These are phyloP conservation scores for Kluyveromyces aestuarii DNA, from an alignment of 805 yeast genomes.

Conservation along the genomic window DNA sequence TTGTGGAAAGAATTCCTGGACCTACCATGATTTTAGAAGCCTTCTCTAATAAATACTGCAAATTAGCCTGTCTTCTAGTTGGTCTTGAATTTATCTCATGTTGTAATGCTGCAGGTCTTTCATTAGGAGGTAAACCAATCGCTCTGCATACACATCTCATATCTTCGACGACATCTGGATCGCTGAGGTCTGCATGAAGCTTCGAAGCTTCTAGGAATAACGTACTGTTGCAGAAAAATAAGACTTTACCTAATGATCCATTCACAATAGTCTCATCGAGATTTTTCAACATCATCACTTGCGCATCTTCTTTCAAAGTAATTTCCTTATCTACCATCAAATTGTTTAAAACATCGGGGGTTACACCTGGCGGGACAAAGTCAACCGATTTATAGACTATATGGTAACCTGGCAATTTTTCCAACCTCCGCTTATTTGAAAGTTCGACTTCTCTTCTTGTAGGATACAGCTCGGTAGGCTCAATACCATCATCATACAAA, in stretches of 20 bases:
- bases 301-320: constrained; percentile 73
- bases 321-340: constrained; percentile 65
- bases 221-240: constrained; percentile 28
- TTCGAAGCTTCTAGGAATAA: constrained; percentile 18
- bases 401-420: constrained; percentile 38
- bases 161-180: constrained; percentile 22
- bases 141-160: constrained; percentile 29
- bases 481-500: constrained; percentile 42
- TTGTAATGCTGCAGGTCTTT: constrained; percentile 21
- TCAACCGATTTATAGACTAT: constrained; percentile 40
- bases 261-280: constrained; percentile 71
- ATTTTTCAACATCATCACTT: constrained; percentile 89
- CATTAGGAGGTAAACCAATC: constrained; percentile 13
- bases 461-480: constrained; percentile 84
- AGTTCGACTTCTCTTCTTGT: constrained; percentile 76
- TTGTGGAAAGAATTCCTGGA: constrained; percentile 7
- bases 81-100: constrained; percentile 20
- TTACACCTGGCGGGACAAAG: constrained; percentile 20
- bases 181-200: constrained; percentile 14
- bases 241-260: constrained; percentile 79
- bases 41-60: constrained; percentile 11
- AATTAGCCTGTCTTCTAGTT: constrained; percentile 7
- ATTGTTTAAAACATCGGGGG: not conserved
- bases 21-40: constrained; percentile 5
- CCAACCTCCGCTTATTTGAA: constrained; percentile 53